phyloP scores from a whole-genome alignment of 352 stramenopile genomes.

The Phytophthora nicotianae region DNA sequence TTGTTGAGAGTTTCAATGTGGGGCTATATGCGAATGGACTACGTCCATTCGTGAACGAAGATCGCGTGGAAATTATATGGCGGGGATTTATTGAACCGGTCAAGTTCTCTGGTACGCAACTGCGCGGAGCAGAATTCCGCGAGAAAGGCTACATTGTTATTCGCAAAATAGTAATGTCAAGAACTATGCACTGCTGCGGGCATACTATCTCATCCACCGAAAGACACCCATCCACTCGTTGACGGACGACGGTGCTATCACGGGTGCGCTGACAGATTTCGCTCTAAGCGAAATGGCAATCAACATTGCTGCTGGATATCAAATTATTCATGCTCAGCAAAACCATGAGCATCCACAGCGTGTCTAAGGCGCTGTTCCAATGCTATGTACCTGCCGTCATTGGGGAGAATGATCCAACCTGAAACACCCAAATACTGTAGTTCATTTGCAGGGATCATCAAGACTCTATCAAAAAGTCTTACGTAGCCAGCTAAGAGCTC shows the following conservation, averaged over 20 bases:
- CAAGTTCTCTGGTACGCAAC: constrained; percentile 49
- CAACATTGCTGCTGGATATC: constrained; percentile 46
- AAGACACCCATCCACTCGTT: constrained; percentile 37
- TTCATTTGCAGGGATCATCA: no score
- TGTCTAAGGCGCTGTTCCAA: background rate
- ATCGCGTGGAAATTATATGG: background rate
- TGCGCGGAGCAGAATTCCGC: constrained; percentile 51
- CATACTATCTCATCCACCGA: constrained; percentile 60
- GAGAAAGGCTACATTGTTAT: constrained; percentile 68
- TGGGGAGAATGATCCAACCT: no score
- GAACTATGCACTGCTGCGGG: constrained; percentile 46
- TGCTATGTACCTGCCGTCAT: no score
- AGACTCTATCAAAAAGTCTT: no score
- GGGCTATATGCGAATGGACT: no score
- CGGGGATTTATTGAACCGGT: constrained; percentile 54
- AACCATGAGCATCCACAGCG: constrained; percentile 11
- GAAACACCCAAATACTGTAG: no score
- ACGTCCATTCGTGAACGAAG: no score
- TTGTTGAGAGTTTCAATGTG: no score
- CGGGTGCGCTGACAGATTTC: constrained; percentile 42
- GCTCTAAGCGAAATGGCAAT: constrained; percentile 37
- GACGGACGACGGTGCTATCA: constrained; percentile 32
- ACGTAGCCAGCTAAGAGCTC: no score
- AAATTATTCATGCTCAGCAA: constrained; percentile 58
- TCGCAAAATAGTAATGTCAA: constrained; percentile 35